These are phyloP conservation scores for Hyphodiscus sp. DNA, from an alignment of 2,329 filamentous ascomycete species.

Conservation along the genomic window DNA sequence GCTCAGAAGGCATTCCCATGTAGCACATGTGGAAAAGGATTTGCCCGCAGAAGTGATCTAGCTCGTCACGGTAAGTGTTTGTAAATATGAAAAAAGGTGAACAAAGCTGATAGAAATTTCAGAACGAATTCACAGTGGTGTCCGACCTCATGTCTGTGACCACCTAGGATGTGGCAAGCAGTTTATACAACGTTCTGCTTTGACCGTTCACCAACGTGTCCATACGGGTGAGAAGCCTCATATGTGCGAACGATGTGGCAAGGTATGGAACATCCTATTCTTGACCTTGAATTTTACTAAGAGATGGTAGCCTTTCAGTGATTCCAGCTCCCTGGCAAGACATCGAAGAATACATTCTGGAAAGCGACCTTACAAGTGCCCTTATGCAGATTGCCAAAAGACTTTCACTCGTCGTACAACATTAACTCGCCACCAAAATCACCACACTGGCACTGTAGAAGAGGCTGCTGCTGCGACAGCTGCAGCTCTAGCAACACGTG, in stretches of 20 bases:
- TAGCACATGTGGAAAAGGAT: constrained; percentile 82
- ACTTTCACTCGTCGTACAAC: constrained; percentile 96
- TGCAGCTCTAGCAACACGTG: constrained; percentile 62
- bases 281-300: constrained; percentile 15
- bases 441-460: constrained; percentile 91
- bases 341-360: constrained; percentile 94
- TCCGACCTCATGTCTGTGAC: constrained; percentile 88
- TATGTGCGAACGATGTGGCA: constrained; percentile 93
- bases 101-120: constrained; percentile 10
- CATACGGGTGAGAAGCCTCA: constrained; percentile 98
- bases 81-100: constrained; percentile 1
- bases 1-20: constrained; percentile 73
- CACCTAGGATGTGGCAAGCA: constrained; percentile 85
- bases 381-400: constrained; percentile 95
- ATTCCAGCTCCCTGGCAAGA: constrained; percentile 87
- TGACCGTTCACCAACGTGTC: constrained; percentile 91
- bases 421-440: constrained; percentile 89
- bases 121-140: constrained; percentile 94
- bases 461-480: constrained; percentile 86
- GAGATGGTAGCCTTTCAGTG: constrained; percentile 73
- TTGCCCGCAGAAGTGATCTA: constrained; percentile 88
- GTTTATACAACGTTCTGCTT: constrained; percentile 91
- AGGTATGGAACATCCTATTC: constrained; percentile 51
- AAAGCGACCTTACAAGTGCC: constrained; percentile 94
- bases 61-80: constrained; percentile 76